These are phyloP conservation scores for Podospora australis DNA, from an alignment of 495 filamentous ascomycete species.

Conservation along the genomic window DNA sequence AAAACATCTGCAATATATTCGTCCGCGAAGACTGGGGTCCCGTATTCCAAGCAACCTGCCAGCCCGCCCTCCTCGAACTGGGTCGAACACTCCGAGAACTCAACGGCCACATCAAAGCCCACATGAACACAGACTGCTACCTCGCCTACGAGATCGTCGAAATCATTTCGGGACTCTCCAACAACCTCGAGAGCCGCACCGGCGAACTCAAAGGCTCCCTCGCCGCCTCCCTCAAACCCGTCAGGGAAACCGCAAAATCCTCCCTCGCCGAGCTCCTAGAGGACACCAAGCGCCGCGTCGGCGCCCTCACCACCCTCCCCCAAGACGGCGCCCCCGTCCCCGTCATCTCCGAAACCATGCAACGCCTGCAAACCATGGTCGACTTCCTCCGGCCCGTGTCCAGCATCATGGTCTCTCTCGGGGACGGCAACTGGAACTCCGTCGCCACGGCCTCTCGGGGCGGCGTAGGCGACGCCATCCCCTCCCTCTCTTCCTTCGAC, in stretches of 20 bases:
- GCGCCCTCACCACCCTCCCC: constrained; percentile 58
- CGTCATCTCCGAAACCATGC: constrained; percentile 78
- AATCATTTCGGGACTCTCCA: constrained; percentile 74
- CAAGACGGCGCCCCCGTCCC: constrained; percentile 72
- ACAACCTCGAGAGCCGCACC: constrained; percentile 70
- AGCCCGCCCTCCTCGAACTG: constrained; percentile 69
- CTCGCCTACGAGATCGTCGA: constrained; percentile 95
- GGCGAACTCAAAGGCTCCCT: constrained; percentile 80
- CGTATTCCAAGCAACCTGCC: constrained; percentile 70
- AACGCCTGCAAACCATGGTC: constrained; percentile 76
- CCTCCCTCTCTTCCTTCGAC: constrained; percentile 71
- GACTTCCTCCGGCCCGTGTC: constrained; percentile 81
- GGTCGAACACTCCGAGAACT: constrained; percentile 81
- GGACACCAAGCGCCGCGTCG: constrained; percentile 68
- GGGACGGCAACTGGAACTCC: constrained; percentile 83
- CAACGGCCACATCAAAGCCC: constrained; percentile 78
- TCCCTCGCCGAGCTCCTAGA: constrained; percentile 81
- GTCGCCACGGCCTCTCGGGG: constrained; percentile 34
- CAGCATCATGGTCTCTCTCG: constrained; percentile 83
- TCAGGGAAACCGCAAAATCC: constrained; percentile 84
- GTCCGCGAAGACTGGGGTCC: constrained; percentile 73
- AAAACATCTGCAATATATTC: constrained; percentile 79
- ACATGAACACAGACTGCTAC: constrained; percentile 89
- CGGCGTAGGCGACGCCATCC: constrained; percentile 55
- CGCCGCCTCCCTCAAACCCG: constrained; percentile 76